Conservation (phyloP, 1,139 yeast species). For the Kluyveromyces marxianus region DNA sequence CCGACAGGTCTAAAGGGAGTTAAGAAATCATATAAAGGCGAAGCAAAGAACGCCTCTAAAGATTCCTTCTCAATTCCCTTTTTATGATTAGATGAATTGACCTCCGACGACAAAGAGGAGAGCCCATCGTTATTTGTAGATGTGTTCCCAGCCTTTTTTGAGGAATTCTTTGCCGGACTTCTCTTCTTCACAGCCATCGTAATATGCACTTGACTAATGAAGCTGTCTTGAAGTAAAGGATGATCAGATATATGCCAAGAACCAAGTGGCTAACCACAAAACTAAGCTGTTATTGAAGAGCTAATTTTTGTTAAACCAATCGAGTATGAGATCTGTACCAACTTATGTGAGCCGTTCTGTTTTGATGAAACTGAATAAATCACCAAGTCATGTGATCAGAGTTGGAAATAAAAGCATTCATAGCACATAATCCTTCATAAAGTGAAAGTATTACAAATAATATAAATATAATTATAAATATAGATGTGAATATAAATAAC, state of each 20-base stretch:
- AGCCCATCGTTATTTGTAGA: not conserved
- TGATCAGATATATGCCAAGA: not conserved
- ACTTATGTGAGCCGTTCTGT: not conserved
- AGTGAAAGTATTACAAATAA: not conserved
- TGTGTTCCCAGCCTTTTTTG: not conserved
- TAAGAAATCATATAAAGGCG: constrained; percentile 54
- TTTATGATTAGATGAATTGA: not conserved
- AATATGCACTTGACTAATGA: not conserved
- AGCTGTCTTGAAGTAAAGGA: not conserved
- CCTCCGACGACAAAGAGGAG: not conserved
- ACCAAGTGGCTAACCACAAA: not conserved
- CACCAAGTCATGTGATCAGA: not conserved
- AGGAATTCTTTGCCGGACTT: not conserved
- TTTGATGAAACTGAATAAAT: not conserved
- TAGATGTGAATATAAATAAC: not conserved
- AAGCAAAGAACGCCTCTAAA: constrained; percentile 33
- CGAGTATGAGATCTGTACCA: too few species aligned
- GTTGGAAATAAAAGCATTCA: not conserved
- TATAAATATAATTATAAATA: not conserved
- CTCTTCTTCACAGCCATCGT: not conserved
- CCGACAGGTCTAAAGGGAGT: constrained; percentile 61
- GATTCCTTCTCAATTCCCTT: not conserved
- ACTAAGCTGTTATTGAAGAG: too few species aligned
- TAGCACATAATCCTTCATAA: not conserved
- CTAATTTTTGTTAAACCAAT: too few species aligned